phyloP scores from a whole-genome alignment of 352 stramenopile genomes.

The Thraustochytrium striatum region DNA sequence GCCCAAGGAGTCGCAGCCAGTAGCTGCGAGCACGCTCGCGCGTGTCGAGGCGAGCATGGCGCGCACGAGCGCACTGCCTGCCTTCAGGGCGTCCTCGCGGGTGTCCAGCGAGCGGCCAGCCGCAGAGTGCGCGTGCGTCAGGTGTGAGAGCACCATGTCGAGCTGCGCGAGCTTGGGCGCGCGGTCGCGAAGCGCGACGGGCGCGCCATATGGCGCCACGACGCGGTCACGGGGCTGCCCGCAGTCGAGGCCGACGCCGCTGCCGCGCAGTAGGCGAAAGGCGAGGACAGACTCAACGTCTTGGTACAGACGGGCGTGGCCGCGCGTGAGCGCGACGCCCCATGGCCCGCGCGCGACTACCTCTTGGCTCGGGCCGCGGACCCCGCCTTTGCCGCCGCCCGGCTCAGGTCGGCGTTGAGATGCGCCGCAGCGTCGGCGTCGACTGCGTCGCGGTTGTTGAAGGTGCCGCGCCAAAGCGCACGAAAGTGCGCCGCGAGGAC shows the following conservation, averaged over 20 bases:
- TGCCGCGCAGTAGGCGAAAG: slow-evolving; percentile 55
- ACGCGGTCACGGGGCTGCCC: slow-evolving; percentile 15
- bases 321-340: neutral
- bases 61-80: too few relatives aligned
- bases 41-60: too few relatives aligned
- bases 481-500: neutral
- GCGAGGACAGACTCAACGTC: slow-evolving; percentile 1
- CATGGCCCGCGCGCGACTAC: neutral
- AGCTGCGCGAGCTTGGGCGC: slow-evolving; percentile 8
- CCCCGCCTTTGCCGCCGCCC: neutral
- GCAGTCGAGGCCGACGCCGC: slow-evolving; percentile 55
- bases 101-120: neutral
- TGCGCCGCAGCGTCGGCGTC: slow-evolving; percentile 7
- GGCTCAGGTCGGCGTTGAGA: neutral
- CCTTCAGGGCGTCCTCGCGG: neutral
- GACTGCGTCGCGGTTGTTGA: neutral
- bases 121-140: neutral
- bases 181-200: slow-evolving; percentile 11
- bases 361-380: too few relatives aligned
- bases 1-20: neutral
- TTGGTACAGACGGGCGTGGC: neutral
- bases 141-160: neutral
- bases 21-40: neutral
- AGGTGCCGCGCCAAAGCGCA: neutral
- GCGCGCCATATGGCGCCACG: neutral